phyloP scores from a whole-genome alignment of 129 eudicot species.

The Pittosporum tobira region DNA sequence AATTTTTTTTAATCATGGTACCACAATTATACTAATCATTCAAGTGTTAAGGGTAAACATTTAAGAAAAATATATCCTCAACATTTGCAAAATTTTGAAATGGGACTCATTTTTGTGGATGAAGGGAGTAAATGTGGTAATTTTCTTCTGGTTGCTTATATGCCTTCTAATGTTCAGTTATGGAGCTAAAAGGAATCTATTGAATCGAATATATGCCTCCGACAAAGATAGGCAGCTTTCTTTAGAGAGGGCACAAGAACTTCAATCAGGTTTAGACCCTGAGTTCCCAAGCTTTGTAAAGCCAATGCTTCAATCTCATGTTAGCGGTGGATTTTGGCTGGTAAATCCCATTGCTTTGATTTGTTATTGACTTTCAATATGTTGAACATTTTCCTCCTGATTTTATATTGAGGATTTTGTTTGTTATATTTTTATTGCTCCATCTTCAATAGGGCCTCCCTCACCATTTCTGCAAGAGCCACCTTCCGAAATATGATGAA shows the following conservation, averaged over 20 bases:
- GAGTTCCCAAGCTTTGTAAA: conserved; percentile 49
- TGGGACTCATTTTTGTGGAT: no score
- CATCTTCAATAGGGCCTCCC: conserved; percentile 57
- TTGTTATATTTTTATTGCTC: background rate
- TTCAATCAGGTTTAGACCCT: conserved; percentile 32
- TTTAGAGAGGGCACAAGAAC: conserved; percentile 39
- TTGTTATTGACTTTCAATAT: background rate
- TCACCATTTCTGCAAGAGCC: conserved; percentile 35
- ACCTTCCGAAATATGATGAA: conserved; percentile 59
- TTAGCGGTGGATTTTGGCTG: conserved; percentile 84
- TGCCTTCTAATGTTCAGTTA: conserved; percentile 20
- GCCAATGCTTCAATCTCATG: conserved; percentile 87
- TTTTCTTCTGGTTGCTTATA: background rate
- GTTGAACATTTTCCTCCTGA: background rate
- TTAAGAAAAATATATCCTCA: no score
- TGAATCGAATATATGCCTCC: conserved; percentile 55
- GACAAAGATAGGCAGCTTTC: conserved; percentile 45
- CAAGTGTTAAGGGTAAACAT: no score
- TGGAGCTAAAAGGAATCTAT: conserved; percentile 34
- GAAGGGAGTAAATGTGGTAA: no score
- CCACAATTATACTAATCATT: no score
- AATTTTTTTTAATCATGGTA: no score
- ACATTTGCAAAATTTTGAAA: no score
- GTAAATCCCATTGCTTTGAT: conserved; percentile 18
- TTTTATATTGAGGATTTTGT: background rate